phyloP scores from a whole-genome alignment of 129 eudicot genomes.

The Heracleum sosnowskyi region DNA sequence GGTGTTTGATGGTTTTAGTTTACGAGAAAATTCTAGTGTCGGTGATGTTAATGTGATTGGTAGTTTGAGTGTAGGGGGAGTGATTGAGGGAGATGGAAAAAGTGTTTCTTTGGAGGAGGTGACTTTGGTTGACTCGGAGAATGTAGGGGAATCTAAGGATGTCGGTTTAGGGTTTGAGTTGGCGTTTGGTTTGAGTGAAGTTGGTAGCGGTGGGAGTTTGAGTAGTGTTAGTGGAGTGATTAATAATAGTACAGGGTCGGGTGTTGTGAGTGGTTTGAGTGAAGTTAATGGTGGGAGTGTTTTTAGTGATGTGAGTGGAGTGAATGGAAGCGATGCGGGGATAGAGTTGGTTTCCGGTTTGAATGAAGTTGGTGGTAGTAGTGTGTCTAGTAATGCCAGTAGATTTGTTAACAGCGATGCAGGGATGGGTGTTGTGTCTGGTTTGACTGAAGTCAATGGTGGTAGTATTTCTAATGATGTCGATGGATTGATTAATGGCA shows the following conservation, averaged over 20 bases:
- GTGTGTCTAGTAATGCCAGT: slow-evolving; percentile 14
- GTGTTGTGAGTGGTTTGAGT: not conserved
- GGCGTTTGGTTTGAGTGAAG: not conserved
- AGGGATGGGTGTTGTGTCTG: not conserved
- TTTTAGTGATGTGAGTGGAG: not conserved
- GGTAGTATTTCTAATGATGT: not conserved
- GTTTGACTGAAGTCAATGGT: not conserved
- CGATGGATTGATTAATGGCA: not conserved
- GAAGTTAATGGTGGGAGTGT: not conserved
- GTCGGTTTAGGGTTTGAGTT: not conserved
- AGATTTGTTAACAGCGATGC: not conserved
- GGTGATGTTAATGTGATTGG: not conserved
- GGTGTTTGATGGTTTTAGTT: not conserved
- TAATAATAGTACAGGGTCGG: not conserved
- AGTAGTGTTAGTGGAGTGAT: not conserved
- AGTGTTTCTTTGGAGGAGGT: slow-evolving; percentile 16
- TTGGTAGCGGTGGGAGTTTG: not conserved
- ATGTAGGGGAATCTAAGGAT: slow-evolving; percentile 21
- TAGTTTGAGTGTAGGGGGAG: not conserved
- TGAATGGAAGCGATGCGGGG: not conserved
- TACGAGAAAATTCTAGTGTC: not conserved
- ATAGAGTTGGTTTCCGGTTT: slow-evolving; percentile 12
- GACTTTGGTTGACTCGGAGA: slow-evolving; percentile 23
- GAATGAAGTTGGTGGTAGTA: not conserved
- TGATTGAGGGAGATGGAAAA: slow-evolving; percentile 7